These are phyloP conservation scores for Heliophila coronopifolia DNA, from an alignment of 441 rosid genomes.

Conservation along the genomic window DNA sequence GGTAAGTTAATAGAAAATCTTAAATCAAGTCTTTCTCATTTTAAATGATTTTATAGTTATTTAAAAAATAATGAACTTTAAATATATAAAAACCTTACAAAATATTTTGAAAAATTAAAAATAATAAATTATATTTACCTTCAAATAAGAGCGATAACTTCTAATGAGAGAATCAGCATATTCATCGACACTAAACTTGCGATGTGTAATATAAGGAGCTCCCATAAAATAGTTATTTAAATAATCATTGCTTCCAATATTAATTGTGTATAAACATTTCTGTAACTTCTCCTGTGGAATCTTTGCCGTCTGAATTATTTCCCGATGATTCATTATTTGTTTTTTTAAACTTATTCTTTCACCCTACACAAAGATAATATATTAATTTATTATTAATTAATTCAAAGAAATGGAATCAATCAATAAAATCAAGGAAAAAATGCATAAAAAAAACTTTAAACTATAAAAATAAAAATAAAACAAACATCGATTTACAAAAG, in stretches of 20 bases:
- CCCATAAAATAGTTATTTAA: constrained; percentile 51
- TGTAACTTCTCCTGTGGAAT: constrained; percentile 24
- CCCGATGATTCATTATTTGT: constrained; percentile 41
- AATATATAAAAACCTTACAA: too few species aligned
- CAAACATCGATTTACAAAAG: too few species aligned
- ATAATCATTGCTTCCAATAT: constrained; percentile 55
- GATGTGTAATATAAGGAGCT: constrained; percentile 23
- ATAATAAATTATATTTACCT: too few species aligned
- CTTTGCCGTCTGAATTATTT: background rate
- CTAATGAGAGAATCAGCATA: constrained; percentile 36
- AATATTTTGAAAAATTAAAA: too few species aligned
- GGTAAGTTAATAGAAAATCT: too few species aligned
- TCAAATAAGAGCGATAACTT: constrained; percentile 31
- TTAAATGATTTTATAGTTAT: too few species aligned
- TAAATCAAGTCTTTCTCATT: too few species aligned
- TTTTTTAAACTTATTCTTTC: constrained; percentile 27
- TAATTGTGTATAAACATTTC: constrained; percentile 45
- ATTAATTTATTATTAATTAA: background rate
- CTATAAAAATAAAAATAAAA: too few species aligned
- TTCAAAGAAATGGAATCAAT: too few species aligned
- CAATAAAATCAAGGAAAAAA: too few species aligned
- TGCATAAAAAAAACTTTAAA: too few species aligned
- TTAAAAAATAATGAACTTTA: too few species aligned
- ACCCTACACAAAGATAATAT: constrained; percentile 36
- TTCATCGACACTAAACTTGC: constrained; percentile 24